These are phyloP conservation scores for Irpex sp. DNA, from an alignment of 1,284 basidiomycete species.

Conservation along the genomic window DNA sequence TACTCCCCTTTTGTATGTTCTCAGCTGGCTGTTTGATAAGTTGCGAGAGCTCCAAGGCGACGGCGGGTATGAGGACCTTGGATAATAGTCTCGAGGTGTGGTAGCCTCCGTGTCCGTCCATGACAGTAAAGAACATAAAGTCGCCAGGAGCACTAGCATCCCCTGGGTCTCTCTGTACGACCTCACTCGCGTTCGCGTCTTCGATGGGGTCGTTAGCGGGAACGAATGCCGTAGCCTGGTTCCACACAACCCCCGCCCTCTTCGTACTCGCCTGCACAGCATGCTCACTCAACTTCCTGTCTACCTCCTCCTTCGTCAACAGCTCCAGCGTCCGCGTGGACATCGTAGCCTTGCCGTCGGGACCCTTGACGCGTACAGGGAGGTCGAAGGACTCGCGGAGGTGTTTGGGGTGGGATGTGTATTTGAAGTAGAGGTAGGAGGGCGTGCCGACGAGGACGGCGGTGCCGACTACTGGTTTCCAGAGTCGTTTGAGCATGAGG, in stretches of 20 bases:
- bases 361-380: conserved; percentile 45
- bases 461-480: conserved; percentile 58
- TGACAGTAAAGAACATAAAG: conserved; percentile 81
- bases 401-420: conserved; percentile 25
- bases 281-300: conserved; percentile 57
- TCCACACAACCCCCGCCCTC: conserved; percentile 59
- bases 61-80: conserved; percentile 82
- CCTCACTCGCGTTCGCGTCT: conserved; percentile 75
- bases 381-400: conserved; percentile 48
- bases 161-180: conserved; percentile 61
- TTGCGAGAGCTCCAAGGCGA: conserved; percentile 73
- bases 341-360: conserved; percentile 59
- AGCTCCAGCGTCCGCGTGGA: conserved; percentile 51
- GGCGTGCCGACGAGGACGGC: conserved; percentile 45
- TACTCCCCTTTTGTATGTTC: conserved; percentile 25
- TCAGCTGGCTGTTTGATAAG: conserved; percentile 38
- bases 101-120: conserved; percentile 90
- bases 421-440: conserved; percentile 46
- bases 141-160: conserved; percentile 62
- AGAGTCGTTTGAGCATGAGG: conserved; percentile 59
- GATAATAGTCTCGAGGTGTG: conserved; percentile 87
- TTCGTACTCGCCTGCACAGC: conserved; percentile 42
- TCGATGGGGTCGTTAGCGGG: conserved; percentile 90
- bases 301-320: conserved; percentile 52
- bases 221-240: conserved; percentile 75